Conservation (phyloP, 2,329 filamentous ascomycete genomes). For the Colletotrichum camelliae region DNA sequence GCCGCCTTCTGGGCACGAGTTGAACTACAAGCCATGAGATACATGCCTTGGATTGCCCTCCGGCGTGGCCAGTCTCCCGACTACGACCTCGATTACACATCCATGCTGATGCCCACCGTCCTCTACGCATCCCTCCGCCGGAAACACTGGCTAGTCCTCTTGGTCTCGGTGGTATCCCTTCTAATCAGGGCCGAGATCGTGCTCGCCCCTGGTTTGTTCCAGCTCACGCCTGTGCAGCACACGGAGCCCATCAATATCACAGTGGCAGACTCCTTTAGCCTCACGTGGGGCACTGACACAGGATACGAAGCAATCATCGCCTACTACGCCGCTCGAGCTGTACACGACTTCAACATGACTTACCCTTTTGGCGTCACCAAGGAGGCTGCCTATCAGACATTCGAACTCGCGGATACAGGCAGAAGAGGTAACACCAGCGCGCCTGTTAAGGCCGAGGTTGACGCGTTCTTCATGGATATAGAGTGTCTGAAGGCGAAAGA, state of each 20-base stretch:
- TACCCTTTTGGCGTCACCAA: neutral
- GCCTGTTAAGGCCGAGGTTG: neutral
- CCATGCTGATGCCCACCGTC: slow-evolving; percentile 4
- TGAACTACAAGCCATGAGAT: neutral
- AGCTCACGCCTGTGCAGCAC: neutral
- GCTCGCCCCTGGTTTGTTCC: slow-evolving; percentile 3
- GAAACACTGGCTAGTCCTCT: neutral
- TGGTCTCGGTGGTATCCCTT: neutral
- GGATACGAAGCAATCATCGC: neutral
- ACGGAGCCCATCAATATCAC: neutral
- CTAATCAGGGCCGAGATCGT: slow-evolving; percentile 4
- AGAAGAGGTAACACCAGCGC: neutral
- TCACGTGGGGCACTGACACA: neutral
- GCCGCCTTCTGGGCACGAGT: slow-evolving; percentile 1
- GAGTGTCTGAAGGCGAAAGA: neutral
- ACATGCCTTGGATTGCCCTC: slow-evolving; percentile 9
- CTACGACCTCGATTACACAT: slow-evolving; percentile 1
- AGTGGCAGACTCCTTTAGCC: neutral
- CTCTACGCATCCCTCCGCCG: neutral
- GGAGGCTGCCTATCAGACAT: neutral
- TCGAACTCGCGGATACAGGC: neutral
- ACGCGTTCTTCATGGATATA: neutral
- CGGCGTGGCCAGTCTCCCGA: neutral
- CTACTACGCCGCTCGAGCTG: neutral
- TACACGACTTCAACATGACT: slow-evolving; percentile 1